Evolutionary conservation across 2,329 filamentous ascomycete species (phyloP), one percentile per base, ranked within the genome.

Genomic region (Westerdykella sp.): DNA sequence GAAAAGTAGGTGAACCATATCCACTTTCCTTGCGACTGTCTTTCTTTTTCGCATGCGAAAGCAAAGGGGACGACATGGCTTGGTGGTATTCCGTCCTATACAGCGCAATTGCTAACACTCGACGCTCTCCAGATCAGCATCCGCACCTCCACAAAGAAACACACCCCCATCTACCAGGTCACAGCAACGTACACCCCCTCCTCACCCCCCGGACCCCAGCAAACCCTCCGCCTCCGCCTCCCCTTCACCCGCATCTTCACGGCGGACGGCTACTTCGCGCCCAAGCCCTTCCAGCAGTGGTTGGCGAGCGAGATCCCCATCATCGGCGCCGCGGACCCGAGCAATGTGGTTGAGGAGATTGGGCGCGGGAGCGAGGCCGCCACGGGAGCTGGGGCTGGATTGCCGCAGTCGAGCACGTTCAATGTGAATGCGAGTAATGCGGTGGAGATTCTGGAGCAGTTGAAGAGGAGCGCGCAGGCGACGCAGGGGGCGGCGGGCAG

Each of bases 131-230:
- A 93, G 84, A 77, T 96, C 61, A 78, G 79, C 13, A 82, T 97
- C 53, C 74, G 78, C 2, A 87, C 83, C 32, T 79, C 77, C 1
- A 81, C 80, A 1, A 83, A 85, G 60, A 96, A 96, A 66, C 80
- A 90, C 68, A 78, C 83, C 32, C 87, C 89, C 1, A 77, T 81
- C 36, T 98, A 98, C 73, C 78, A 85, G 59, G 71, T 95, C 47
- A 80, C 77, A 35, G 75, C 95, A 40, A 76, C 73, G 37, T 69
- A 80, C 42, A 73, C 57, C 2, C 71, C 58, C 28, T 39, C 28
- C 16, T 43, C 59, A 1, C 57, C 59, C 39, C 60, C 55, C 34
- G 59, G 56, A 37, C 56, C 59, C 6, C 42, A 55, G 13, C 62
- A 74, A 47, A 72, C 70, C 14, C 59, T 79, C 46, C 73, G 80